Base-by-base conservation (phyloP, 768 basidiomycete genomes). In the Peribolospora kevripleyi region DNA sequence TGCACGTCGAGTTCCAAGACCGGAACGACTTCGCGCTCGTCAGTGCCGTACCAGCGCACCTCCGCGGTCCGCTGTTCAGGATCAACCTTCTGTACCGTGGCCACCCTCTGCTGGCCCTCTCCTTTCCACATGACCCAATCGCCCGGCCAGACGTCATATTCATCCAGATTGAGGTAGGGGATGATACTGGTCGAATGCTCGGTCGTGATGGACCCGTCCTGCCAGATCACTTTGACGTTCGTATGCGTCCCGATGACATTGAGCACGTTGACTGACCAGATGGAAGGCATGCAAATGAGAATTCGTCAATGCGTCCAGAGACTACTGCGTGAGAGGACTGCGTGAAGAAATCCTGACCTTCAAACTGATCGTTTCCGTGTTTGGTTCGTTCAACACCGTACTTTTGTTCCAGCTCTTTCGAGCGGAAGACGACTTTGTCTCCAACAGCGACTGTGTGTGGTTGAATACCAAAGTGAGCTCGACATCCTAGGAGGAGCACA, bases 71-170 rank as follows among this genome's bases (percentile, higher is more conserved):
- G 73, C 48, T 84, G 78, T 11, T 63, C 64, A 3, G 81, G 76
- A 47, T 60, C 57, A 55, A 57, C 56, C 37, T 40, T 50, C 54
- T 58, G 59, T 3, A 58, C 61, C 13, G 57, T 54, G 0, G 52
- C 61, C 43, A 48, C 57, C n/a, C 14, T 39, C 14, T 5, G 6
- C 7, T 4, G 54, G 42, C 1, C 5, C 38, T 43, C 57, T 7
- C 56, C 76, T 62, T 80, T 80, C 78, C 82, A 87, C 13, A 86
- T 61, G 10, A 90, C 81, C 66, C 84, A 79, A 63, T 95, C 86
- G 13, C 88, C 88, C 5, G 88, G 88, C 85, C 83, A 88, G 66
- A 80, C 84, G 65, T 86, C 88, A 65, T 83, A 84, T 68, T 93
- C 88, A 65, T 91, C 88, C 7, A 85, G 76, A 57, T 84, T 84